Evolutionary conservation across 1,139 yeast species (phyloP).

Genomic region (Lodderomyces oxycetoniae): DNA sequence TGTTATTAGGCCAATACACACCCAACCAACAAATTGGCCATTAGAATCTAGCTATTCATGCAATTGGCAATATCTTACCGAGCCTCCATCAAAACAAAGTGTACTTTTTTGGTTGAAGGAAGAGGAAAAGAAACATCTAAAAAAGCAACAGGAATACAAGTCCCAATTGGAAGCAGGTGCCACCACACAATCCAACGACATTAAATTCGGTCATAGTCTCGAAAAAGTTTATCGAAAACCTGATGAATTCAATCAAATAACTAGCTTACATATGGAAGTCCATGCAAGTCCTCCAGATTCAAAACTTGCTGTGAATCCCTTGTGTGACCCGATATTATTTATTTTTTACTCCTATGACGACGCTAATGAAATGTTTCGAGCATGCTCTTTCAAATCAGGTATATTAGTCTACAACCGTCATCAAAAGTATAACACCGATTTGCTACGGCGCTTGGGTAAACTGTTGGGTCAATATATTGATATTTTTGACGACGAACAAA

Average conservation of each 20-base stretch:
- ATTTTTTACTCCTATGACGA: constrained; percentile 63
- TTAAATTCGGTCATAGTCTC: constrained; percentile 30
- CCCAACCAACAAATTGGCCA: background rate
- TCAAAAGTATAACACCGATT: constrained; percentile 3
- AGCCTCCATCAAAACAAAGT: constrained; percentile 28
- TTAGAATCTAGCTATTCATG: background rate
- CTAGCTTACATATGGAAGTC: constrained; percentile 60
- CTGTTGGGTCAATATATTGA: constrained; percentile 19
- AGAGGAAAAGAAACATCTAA: constrained; percentile 17
- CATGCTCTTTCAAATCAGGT: constrained; percentile 16
- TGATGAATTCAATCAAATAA: constrained; percentile 44
- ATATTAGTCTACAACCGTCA: constrained; percentile 14
- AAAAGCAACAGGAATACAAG: constrained; percentile 19
- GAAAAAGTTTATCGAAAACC: constrained; percentile 37
- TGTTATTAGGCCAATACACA: constrained; percentile 10
- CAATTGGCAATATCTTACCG: constrained; percentile 27
- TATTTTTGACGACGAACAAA: constrained; percentile 47
- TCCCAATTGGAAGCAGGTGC: constrained; percentile 51
- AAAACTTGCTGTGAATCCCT: constrained; percentile 59
- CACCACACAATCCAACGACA: constrained; percentile 35
- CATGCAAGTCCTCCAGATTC: constrained; percentile 53
- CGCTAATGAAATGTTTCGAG: constrained; percentile 28
- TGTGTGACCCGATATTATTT: constrained; percentile 49
- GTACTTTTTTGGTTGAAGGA: constrained; percentile 20
- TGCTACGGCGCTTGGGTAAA: constrained; percentile 5